Base-by-base conservation (phyloP, 139 green algal species). In the Marvania coccoides region DNA sequence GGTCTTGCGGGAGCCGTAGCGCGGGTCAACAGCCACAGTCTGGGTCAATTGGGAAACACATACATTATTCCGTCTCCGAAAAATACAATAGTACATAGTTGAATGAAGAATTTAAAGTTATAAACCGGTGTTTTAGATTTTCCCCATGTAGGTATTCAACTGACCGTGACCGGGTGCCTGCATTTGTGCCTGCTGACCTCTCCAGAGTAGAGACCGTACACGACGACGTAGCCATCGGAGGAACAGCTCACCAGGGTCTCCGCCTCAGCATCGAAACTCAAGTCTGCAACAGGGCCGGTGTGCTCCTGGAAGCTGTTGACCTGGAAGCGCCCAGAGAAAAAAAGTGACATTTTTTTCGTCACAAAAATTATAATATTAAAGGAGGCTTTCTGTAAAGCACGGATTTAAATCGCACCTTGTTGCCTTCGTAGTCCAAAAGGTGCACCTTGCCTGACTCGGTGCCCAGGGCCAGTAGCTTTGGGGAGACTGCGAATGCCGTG, bases 381-480 rank as follows among this genome's bases (percentile, higher is more conserved):
- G 54, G 54, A 61, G 34, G 4, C 7, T 6, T 47, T 6, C 5
- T 47, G 6, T 38, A 38, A 53, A 40, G 7, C 28, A n/a, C 34
- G 3, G 10, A 51, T 19, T 9, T 2, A 23, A 4, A 37, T 34
- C 31, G 6, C 39, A 92, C 88, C 80, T 95, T 69, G 55, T 96
- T 88, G 24, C 91, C 92, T 1, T 74, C 72, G 48, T 92, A 90
- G 67, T 97, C 91, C 24, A 98, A 76, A 1, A 97, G 45, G 58
- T 95, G 76, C 8, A 97, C 75, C 2, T 34, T 66, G 28, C 92
- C 92, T 26, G 73, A 39, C 1, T 64, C 47, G 3, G 86, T 94
- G 19, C 92, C 92, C 7, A 98, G 65, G 3, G 84, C 92, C 14
- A 98, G 53, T 24, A 98, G 78, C 54, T 95, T 95, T 26, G 90